A percentile compares a stretch with the other conserved stretches of the same genome.
These are phyloP conservation scores for Pneumocystis wakefieldiae DNA, from an alignment of 1,139 yeast genomes.

Conservation along the genomic window DNA sequence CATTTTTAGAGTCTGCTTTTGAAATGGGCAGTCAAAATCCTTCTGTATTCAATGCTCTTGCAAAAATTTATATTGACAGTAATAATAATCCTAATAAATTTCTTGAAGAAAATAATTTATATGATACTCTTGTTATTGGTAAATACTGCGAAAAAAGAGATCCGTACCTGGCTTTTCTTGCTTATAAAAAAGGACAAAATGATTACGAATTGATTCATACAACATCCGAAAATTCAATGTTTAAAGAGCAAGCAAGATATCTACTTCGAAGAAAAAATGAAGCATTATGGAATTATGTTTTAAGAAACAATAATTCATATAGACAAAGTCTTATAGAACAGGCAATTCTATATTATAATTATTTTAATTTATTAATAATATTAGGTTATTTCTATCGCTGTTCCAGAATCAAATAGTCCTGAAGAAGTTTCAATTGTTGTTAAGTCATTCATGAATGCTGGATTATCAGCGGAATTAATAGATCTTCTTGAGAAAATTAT, in stretches of 20 bases:
- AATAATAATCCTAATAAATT: constrained; percentile 96
- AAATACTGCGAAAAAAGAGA: constrained; percentile 98
- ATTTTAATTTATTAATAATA: not conserved
- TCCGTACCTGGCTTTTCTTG: constrained; percentile 93
- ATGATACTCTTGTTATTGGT: constrained; percentile 89
- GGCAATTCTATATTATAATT: constrained; percentile 6
- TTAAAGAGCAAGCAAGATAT: constrained; percentile 95
- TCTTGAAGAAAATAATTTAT: constrained; percentile 73
- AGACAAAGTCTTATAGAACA: constrained; percentile 87
- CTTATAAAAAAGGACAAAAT: constrained; percentile 87
- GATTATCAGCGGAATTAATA: constrained; percentile 79
- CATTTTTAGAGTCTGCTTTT: constrained; percentile 81
- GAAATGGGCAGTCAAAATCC: constrained; percentile 80
- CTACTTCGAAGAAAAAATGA: constrained; percentile 72
- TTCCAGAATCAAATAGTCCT: constrained; percentile 88
- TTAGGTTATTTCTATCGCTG: constrained; percentile 76
- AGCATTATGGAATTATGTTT: constrained; percentile 66
- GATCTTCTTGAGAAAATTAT: constrained; percentile 91
- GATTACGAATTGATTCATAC: constrained; percentile 78
- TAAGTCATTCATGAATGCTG: constrained; percentile 93
- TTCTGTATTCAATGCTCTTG: constrained; percentile 86
- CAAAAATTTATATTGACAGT: constrained; percentile 93
- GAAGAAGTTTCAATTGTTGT: constrained; percentile 93
- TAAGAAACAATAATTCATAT: constrained; percentile 61
- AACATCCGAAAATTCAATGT: constrained; percentile 95